Evolutionary conservation across 768 basidiomycete genomes (phyloP).

Genomic region (Boletus pseudopeckii): DNA sequence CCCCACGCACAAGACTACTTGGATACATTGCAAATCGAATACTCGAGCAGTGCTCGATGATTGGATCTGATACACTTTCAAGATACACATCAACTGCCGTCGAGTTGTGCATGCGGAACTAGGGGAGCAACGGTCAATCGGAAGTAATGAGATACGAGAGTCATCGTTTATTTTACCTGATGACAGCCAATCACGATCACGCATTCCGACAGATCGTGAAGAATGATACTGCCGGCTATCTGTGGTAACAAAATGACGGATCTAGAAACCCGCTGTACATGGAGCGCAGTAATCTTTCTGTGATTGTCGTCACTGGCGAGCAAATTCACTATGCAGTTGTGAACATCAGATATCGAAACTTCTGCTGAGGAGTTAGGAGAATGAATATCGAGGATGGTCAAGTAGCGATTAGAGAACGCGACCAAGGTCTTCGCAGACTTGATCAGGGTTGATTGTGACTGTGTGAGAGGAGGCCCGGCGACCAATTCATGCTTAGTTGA

Average conservation of each 20-base stretch:
- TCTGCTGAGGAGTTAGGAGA: slow-evolving; percentile 40
- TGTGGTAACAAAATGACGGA: slow-evolving; percentile 64
- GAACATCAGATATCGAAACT: slow-evolving; percentile 64
- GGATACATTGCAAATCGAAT: slow-evolving; percentile 71
- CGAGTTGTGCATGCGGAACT: slow-evolving; percentile 91
- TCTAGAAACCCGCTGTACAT: slow-evolving; percentile 51
- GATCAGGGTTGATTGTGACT: slow-evolving; percentile 1
- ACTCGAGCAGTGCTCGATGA: slow-evolving; percentile 70
- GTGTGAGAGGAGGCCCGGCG: background rate
- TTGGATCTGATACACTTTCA: slow-evolving; percentile 62
- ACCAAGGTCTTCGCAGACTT: slow-evolving; percentile 41
- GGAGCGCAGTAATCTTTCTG: slow-evolving; percentile 15
- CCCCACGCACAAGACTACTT: background rate
- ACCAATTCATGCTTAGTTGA: slow-evolving; percentile 3
- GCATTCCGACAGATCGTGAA: slow-evolving; percentile 62
- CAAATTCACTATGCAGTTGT: slow-evolving; percentile 70
- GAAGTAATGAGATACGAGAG: background rate
- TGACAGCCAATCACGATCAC: slow-evolving; percentile 72
- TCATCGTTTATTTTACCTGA: slow-evolving; percentile 50
- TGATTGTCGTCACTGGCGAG: slow-evolving; percentile 27
- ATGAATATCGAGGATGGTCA: slow-evolving; percentile 36
- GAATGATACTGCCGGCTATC: slow-evolving; percentile 67
- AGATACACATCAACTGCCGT: slow-evolving; percentile 62
- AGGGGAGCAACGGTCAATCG: background rate
- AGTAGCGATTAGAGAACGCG: slow-evolving; percentile 42